Evolutionary conservation across 129 eudicot genomes (phyloP), one percentile per base, ranked within the genome.

Genomic region (Logfia minima): DNA sequence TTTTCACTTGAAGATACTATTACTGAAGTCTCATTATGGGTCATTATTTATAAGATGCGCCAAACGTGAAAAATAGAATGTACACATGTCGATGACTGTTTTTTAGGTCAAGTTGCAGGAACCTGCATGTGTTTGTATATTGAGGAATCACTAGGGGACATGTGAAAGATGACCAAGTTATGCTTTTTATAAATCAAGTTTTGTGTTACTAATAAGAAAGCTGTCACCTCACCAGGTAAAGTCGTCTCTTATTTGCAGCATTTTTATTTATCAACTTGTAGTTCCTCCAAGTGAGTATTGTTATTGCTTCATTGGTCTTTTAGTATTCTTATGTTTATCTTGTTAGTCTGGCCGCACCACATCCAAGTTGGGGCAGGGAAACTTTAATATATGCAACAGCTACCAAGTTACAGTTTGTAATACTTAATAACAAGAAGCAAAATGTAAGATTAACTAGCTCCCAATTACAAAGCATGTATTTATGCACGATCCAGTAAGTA

Each of bases 51-150:
- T 14, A 53, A 34, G 76, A 55, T 18, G 24, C 3, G 17, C 28
- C 24, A 53, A 45, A 52, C 66, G 26, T 41, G 74, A 22, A 68
- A 68, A 68, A 37, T 14, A 41, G 35, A 23, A 69, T 68, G 62
- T 58, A 71, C 34, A 60, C 59, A 39, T 39, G 55, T 35, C 16
- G 72, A n/a, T 67, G 72, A 37, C 41, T 68, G 31, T 22, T 17
- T 37, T 68, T 8, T 68, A n/a, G 8, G 32, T 69, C 58, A 69
- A 69, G 74, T 69, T 69, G 60, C 59, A 69, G 74, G 22, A 22
- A 14, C 22, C n/a, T 69, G 18, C 53, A 45, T 14, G 4, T 69
- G 60, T 23, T 41, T 10, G 13, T 68, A 37, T 68, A 3, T 39
- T 9, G 11, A 69, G 53, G 8, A 43, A 22, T 69, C 74, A 69